These are phyloP conservation scores for Melastoma malabathricum DNA, from an alignment of 345 rosid species.

Conservation along the genomic window DNA sequence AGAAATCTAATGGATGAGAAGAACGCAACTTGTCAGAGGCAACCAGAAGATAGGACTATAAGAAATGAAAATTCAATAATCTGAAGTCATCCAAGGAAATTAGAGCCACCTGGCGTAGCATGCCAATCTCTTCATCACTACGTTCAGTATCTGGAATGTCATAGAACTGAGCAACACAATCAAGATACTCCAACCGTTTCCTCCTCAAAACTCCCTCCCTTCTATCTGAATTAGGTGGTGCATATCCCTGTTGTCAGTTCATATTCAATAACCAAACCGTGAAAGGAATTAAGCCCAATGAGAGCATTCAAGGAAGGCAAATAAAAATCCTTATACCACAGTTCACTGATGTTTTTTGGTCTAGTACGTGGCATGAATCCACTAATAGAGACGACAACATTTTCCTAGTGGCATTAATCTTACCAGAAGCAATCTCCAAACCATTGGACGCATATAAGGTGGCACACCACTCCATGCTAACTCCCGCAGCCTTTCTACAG, in stretches of 20 bases:
- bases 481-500: conserved; percentile 73
- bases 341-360: no score
- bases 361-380: not conserved
- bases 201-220: conserved; percentile 84
- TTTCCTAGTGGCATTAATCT: conserved; percentile 9
- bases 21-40: not conserved
- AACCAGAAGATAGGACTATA: not conserved
- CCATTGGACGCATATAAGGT: conserved; percentile 73
- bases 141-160: conserved; percentile 95
- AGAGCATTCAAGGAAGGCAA: not conserved
- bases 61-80: not conserved
- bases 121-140: conserved; percentile 87
- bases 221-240: conserved; percentile 99
- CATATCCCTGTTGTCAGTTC: conserved; percentile 99
- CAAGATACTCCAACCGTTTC: conserved; percentile 88
- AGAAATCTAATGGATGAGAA: conserved; percentile 53
- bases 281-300: conserved; percentile 10
- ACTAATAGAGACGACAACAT: not conserved
- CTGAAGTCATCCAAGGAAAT: conserved; percentile 1
- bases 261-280: conserved; percentile 40
- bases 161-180: conserved; percentile 85
- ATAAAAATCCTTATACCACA: conserved; percentile 2
- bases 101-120: conserved; percentile 83
- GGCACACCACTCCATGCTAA: conserved; percentile 98
- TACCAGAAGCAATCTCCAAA: conserved; percentile 98